A percentile compares a stretch with the other conserved stretches of the same genome.
These are phyloP conservation scores for Physaria fendleri DNA, from an alignment of 345 rosid species.

Conservation along the genomic window DNA sequence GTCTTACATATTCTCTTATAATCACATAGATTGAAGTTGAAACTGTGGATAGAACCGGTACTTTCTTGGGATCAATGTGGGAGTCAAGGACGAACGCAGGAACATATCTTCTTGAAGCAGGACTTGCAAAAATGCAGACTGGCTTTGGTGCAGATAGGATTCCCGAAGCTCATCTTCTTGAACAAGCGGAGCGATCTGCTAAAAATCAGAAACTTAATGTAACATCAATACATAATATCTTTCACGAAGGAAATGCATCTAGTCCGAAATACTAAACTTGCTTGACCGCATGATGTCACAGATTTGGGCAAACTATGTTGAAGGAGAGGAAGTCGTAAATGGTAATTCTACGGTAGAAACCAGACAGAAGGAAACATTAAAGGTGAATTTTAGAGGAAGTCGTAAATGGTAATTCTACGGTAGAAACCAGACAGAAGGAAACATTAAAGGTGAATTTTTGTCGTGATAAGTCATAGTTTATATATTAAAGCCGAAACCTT, in stretches of 20 bases:
- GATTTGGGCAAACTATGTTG: conserved; percentile 98
- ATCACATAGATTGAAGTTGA: conserved; percentile 75
- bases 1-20: conserved; percentile 12
- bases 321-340: conserved; percentile 83
- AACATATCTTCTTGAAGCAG: conserved; percentile 75
- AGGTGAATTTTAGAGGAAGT: conserved; percentile 73
- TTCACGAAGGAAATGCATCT: background rate
- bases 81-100: conserved; percentile 75
- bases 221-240: conserved; percentile 10
- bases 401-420: conserved; percentile 46
- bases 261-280: background rate
- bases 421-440: conserved; percentile 85
- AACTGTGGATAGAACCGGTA: conserved; percentile 89
- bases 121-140: conserved; percentile 84
- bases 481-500: background rate
- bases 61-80: conserved; percentile 96
- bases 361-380: conserved; percentile 80
- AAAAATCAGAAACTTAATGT: conserved; percentile 86
- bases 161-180: conserved; percentile 76
- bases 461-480: background rate
- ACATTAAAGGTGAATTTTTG: conserved; percentile 30
- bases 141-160: conserved; percentile 82
- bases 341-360: conserved; percentile 52
- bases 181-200: conserved; percentile 82
- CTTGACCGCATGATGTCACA: conserved; percentile 25